phyloP scores from a whole-genome alignment of 192 early-diverging fungal species.

The Coemansia sp. region DNA sequence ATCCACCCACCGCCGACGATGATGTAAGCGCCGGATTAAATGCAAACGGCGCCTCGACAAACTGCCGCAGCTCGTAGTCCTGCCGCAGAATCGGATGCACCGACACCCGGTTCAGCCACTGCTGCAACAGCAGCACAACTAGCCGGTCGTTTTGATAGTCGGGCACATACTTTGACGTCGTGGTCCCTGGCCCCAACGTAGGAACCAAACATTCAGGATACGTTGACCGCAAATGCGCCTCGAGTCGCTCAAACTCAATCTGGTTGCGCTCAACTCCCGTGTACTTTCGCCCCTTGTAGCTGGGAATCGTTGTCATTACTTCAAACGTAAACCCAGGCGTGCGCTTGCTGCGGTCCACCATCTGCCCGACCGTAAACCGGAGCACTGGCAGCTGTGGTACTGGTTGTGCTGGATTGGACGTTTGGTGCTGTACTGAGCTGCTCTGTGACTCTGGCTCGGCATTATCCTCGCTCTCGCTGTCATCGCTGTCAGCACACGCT shows the following conservation, averaged over 20 bases:
- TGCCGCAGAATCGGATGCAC: conserved; percentile 48
- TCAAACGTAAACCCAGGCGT: conserved; percentile 41
- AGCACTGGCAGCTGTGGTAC: conserved; percentile 20
- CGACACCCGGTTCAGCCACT: conserved; percentile 50
- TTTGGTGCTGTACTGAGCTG: neutral
- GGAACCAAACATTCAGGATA: conserved; percentile 57
- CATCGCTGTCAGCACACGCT: neutral
- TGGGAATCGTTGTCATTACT: conserved; percentile 39
- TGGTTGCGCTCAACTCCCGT: conserved; percentile 49
- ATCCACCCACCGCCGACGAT: conserved; percentile 10
- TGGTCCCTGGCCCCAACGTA: conserved; percentile 42
- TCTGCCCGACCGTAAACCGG: conserved; percentile 36
- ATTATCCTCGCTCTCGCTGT: conserved; percentile 9
- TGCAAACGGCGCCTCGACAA: conserved; percentile 57
- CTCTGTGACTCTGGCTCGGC: neutral
- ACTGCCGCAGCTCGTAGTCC: conserved; percentile 58
- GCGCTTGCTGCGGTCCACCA: conserved; percentile 53
- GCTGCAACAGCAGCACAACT: conserved; percentile 49
- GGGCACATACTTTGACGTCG: conserved; percentile 48
- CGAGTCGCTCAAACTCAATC: conserved; percentile 52
- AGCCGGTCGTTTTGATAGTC: conserved; percentile 55
- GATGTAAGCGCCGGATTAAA: conserved; percentile 46
- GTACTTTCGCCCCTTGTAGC: conserved; percentile 54
- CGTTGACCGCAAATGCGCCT: conserved; percentile 49
- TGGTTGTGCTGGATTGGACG: neutral